Base-by-base conservation (phyloP, 805 yeast genomes). In the Clavispora phyllophila region DNA sequence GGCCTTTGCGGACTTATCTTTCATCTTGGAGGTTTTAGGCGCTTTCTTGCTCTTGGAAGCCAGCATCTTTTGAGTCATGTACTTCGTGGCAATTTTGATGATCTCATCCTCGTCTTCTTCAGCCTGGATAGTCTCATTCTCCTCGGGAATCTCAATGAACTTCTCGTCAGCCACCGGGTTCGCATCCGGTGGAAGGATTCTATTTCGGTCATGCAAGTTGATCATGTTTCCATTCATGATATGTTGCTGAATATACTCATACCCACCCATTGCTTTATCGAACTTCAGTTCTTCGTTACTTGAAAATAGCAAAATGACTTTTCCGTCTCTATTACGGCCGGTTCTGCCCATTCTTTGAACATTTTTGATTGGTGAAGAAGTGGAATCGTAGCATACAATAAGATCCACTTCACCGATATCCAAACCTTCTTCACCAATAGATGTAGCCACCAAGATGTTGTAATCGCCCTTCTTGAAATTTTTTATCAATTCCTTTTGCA, bases 341-440 rank as follows among this genome's bases (percentile, higher is more conserved):
- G 99, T 93, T 66, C 99, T 79, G 22, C 99, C 99, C 95, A 93
- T 88, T 53, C 99, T 70, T 60, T 93, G 99, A 32, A 93, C 76
- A 53, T 86, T 89, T 45, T 95, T 87, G 44, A 93, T 91, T 0
- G 98, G 97, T 36, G 96, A 87, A 23, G 89, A 75, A 0, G 97
- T 89, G 0, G 96, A 87, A 56, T 93, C 99, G 63, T 81, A 93
- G 58, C 96, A 90, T 7, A 93, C 74, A 51, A 93, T 91, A 54
- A 93, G 60, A 62, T 93, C 99, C 41, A 93, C 99, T 60, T 95
- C 97, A 25, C 99, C 99, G 51, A 93, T 95, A 69, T 93, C 99
- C 50, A 93, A 73, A 36, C 99, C 99, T 70, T 93, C 99, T 61
- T 93, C 99, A 37, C 98, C 99, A 57, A 93, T 91, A 0, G 96